These are phyloP conservation scores for Camelina sativa DNA, from an alignment of 345 rosid genomes.

Conservation along the genomic window DNA sequence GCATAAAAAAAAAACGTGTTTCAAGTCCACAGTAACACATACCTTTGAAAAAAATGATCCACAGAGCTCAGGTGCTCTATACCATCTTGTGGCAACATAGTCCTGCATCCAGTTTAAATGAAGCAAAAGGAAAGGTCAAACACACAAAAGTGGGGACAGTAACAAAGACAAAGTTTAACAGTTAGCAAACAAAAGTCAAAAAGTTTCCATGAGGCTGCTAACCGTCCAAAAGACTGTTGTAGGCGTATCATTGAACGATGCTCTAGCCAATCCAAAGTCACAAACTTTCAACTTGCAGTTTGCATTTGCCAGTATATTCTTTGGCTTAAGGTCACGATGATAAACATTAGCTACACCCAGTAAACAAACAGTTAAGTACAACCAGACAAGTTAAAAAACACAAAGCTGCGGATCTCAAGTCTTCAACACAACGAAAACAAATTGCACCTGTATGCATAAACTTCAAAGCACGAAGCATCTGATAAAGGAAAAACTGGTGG, in stretches of 20 bases:
- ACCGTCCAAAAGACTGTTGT: slow-evolving; percentile 95
- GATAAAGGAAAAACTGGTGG: slow-evolving; percentile 95
- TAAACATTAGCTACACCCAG: slow-evolving; percentile 77
- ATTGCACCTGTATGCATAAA: slow-evolving; percentile 86
- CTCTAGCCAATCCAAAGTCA: slow-evolving; percentile 94
- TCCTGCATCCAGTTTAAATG: slow-evolving; percentile 51
- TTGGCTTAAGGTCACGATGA: slow-evolving; percentile 97
- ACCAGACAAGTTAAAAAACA: neutral
- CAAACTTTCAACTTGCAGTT: slow-evolving; percentile 97
- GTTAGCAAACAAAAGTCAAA: neutral
- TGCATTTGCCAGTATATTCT: slow-evolving; percentile 95
- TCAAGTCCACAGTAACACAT: slow-evolving; percentile 34
- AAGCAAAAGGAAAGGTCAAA: slow-evolving; percentile 26
- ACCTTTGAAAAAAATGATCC: slow-evolving; percentile 96
- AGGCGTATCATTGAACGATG: slow-evolving; percentile 83
- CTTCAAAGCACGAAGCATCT: slow-evolving; percentile 93
- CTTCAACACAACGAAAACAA: neutral
- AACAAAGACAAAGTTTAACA: neutral
- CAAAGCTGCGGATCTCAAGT: neutral
- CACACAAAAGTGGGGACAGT: neutral
- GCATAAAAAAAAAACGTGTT: neutral
- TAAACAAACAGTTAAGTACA: neutral
- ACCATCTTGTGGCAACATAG: slow-evolving; percentile 98
- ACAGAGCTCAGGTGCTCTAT: slow-evolving; percentile 96
- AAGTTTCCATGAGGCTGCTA: slow-evolving; percentile 30